A percentile compares a stretch with the other conserved stretches of the same genome.
Conservation (phyloP, 2,329 filamentous ascomycete genomes). For the Raffaelea ambrosiae region DNA sequence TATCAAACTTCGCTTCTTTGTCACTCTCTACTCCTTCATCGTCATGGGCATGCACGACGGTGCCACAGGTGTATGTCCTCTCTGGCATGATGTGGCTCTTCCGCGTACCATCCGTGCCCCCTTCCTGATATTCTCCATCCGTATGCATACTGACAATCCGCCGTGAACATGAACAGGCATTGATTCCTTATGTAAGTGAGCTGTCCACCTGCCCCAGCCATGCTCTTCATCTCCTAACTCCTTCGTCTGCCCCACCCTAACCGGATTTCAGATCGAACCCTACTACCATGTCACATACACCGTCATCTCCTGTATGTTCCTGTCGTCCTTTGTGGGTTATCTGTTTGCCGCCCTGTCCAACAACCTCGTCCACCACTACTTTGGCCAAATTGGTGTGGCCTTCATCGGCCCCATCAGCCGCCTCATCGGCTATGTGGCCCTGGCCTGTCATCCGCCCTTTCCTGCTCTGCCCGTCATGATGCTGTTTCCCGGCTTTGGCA, state of each 20-base stretch:
- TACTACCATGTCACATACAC: conserved; percentile 57
- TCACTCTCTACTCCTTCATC: conserved; percentile 53
- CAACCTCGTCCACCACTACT: conserved; percentile 52
- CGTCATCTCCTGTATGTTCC: conserved; percentile 57
- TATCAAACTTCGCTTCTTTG: conserved; percentile 50
- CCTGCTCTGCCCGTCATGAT: conserved; percentile 57
- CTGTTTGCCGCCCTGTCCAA: conserved; percentile 54
- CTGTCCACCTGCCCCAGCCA: background rate
- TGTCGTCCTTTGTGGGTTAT: conserved; percentile 60
- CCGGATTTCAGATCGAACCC: conserved; percentile 45
- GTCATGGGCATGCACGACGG: conserved; percentile 64
- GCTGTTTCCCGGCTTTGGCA: conserved; percentile 61
- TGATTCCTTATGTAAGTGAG: conserved; percentile 35
- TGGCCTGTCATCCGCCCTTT: conserved; percentile 61
- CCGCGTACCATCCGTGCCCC: background rate
- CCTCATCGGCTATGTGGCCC: conserved; percentile 54
- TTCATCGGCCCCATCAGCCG: conserved; percentile 55
- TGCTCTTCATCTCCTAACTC: background rate
- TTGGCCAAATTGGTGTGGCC: conserved; percentile 65
- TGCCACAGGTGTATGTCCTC: conserved; percentile 45
- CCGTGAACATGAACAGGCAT: too few species aligned
- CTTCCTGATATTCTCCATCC: too few species aligned
- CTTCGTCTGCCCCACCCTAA: background rate
- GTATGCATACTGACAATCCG: too few species aligned
- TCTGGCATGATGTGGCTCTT: background rate